Conservation (phyloP, 2,329 filamentous ascomycete species). For the Fusarium penzigii region DNA sequence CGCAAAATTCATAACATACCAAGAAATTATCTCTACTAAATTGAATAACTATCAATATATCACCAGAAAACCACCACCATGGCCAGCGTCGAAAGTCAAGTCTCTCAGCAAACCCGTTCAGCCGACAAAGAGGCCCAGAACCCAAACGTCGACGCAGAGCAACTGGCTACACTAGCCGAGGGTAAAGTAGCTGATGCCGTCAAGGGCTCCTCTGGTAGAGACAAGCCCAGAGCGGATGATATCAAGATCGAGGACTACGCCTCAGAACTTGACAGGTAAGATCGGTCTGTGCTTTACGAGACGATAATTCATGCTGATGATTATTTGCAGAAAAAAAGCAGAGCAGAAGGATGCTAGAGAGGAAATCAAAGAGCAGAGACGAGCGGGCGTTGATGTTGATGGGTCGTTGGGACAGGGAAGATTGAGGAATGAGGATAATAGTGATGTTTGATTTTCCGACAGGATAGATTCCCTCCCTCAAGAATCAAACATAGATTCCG, state of each 20-base stretch:
- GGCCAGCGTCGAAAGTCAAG: conserved; percentile 10
- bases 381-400: conserved; percentile 20
- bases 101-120: conserved; percentile 4
- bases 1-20: not conserved
- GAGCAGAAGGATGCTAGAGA: conserved; percentile 22
- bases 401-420: conserved; percentile 19
- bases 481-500: too few relatives aligned
- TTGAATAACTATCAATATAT: not conserved
- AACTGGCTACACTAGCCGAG: conserved; percentile 21
- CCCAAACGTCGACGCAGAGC: conserved; percentile 23
- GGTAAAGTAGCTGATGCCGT: conserved; percentile 25
- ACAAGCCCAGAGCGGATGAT: conserved; percentile 17
- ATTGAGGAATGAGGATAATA: not conserved
- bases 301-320: not conserved
- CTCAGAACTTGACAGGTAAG: conserved; percentile 19
- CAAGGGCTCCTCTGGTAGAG: conserved; percentile 13
- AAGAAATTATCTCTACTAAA: not conserved
- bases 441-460: not conserved
- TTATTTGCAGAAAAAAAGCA: conserved; percentile 15
- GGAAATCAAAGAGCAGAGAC: conserved; percentile 18
- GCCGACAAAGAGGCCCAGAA: conserved; percentile 8
- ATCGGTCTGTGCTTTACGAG: not conserved
- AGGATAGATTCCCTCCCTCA: too few relatives aligned
- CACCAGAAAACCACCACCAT: conserved; percentile 2
- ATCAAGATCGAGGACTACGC: conserved; percentile 21